Percentiles rank a stretch among this genome's conserved stretches.
Evolutionary conservation across 1,139 yeast genomes (phyloP).

Genomic region (Fermentozyma sake): DNA sequence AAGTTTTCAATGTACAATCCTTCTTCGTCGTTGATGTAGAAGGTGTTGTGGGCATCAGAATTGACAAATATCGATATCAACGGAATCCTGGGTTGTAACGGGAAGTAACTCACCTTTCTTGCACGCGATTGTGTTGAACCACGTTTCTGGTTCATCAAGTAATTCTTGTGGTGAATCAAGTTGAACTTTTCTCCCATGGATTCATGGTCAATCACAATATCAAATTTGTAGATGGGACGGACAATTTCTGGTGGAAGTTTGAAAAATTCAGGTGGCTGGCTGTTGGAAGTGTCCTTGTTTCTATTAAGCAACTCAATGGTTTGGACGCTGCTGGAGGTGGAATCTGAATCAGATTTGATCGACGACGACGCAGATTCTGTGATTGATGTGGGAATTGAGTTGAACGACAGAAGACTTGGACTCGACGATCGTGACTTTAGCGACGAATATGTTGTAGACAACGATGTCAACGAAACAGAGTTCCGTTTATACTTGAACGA

Average conservation of each 20-base stretch:
- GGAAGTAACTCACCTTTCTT: conserved; percentile 8
- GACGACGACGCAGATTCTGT: conserved; percentile 35
- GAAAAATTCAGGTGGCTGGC: conserved; percentile 44
- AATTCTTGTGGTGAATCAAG: conserved; percentile 15
- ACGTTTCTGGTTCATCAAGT: conserved; percentile 2
- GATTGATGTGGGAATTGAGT: conserved; percentile 37
- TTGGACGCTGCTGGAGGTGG: conserved; percentile 6
- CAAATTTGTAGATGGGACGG: conserved; percentile 46
- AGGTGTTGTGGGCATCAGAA: conserved; percentile 27
- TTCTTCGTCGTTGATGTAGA: conserved; percentile 29
- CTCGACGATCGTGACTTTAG: conserved; percentile 39
- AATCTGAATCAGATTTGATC: conserved; percentile 25
- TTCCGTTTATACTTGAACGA: conserved; percentile 16
- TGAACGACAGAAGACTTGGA: conserved; percentile 41
- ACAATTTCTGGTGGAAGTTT: conserved; percentile 44
- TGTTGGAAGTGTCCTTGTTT: conserved; percentile 3
- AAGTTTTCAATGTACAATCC: conserved; percentile 11
- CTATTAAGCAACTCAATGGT: conserved; percentile 5
- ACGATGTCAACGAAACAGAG: conserved; percentile 37
- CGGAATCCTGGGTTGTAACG: conserved; percentile 28
- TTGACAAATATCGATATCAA: conserved; percentile 32
- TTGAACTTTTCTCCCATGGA: conserved; percentile 32
- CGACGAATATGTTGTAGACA: conserved; percentile 30
- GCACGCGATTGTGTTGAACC: not conserved
- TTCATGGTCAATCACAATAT: conserved; percentile 41